Evolutionary conservation across 768 basidiomycete species (phyloP).

Genomic region (Bullera alba): DNA sequence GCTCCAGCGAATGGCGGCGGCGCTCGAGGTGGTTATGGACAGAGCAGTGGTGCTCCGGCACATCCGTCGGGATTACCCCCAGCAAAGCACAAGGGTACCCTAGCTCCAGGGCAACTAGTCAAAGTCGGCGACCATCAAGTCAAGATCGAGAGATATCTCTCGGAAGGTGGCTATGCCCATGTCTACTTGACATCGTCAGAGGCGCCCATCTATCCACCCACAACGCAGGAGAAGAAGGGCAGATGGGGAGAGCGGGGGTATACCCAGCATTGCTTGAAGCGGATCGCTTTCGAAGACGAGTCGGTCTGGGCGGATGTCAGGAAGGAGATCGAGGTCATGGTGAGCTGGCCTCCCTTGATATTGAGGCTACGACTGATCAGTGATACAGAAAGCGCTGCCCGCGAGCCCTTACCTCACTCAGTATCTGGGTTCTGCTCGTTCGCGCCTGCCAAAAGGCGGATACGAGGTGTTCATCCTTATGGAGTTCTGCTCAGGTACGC

Average conservation of each 20-base stretch:
- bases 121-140: slow-evolving; percentile 74
- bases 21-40: neutral
- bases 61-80: slow-evolving; percentile 19
- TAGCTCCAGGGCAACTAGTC: slow-evolving; percentile 69
- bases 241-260: slow-evolving; percentile 58
- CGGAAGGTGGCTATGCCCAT: slow-evolving; percentile 97
- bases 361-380: neutral
- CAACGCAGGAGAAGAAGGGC: slow-evolving; percentile 21
- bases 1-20: neutral
- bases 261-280: slow-evolving; percentile 91
- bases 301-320: slow-evolving; percentile 84
- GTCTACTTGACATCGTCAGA: slow-evolving; percentile 90
- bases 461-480: slow-evolving; percentile 98
- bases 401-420: slow-evolving; percentile 93
- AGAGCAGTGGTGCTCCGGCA: neutral
- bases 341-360: slow-evolving; percentile 44
- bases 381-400: slow-evolving; percentile 69
- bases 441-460: slow-evolving; percentile 69
- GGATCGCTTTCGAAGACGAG: slow-evolving; percentile 87
- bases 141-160: slow-evolving; percentile 87
- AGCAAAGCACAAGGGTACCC: slow-evolving; percentile 45
- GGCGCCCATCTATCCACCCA: slow-evolving; percentile 56
- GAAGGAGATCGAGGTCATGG: slow-evolving; percentile 99
- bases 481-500: slow-evolving; percentile 87
- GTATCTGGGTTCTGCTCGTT: slow-evolving; percentile 91